Evolutionary conservation across 495 filamentous ascomycete species (phyloP).

Genomic region (Elaphomyces granulatus): DNA sequence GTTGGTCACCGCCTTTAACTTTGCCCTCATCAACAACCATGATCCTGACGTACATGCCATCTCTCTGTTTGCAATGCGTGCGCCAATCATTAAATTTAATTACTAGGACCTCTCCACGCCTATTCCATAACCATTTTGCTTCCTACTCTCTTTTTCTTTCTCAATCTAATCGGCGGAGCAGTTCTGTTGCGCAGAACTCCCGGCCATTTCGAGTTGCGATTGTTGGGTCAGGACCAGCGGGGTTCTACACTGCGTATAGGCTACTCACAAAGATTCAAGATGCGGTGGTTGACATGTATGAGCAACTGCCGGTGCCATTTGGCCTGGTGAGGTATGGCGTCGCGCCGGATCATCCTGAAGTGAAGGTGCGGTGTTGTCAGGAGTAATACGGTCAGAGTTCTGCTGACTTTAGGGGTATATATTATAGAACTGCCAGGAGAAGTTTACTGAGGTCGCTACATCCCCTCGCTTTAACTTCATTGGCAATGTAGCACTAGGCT

Average conservation of each 20-base stretch:
- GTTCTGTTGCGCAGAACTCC: no score
- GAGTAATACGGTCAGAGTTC: no score
- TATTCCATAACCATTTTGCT: no score
- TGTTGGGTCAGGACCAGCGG: slow-evolving; percentile 88
- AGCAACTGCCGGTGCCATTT: slow-evolving; percentile 81
- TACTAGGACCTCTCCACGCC: no score
- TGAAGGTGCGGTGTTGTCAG: slow-evolving; percentile 90
- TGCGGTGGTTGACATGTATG: slow-evolving; percentile 87
- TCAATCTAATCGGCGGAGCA: no score
- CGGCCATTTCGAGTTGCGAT: slow-evolving; percentile 65
- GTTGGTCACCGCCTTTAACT: no score
- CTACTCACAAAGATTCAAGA: slow-evolving; percentile 58
- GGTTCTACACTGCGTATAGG: slow-evolving; percentile 85
- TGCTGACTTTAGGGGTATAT: no score
- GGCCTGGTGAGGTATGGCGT: slow-evolving; percentile 88
- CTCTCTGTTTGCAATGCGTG: no score
- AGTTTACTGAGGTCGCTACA: slow-evolving; percentile 73
- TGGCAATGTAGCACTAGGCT: slow-evolving; percentile 74
- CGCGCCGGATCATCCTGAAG: slow-evolving; percentile 93
- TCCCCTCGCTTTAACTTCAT: slow-evolving; percentile 79
- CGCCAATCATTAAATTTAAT: no score
- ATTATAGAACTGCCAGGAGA: slow-evolving; percentile 78
- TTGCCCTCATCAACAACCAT: no score
- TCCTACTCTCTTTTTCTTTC: no score
- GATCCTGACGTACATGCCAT: no score